Evolutionary conservation across 352 stramenopile species (phyloP).

Genomic region (Phytophthora hybrid): DNA sequence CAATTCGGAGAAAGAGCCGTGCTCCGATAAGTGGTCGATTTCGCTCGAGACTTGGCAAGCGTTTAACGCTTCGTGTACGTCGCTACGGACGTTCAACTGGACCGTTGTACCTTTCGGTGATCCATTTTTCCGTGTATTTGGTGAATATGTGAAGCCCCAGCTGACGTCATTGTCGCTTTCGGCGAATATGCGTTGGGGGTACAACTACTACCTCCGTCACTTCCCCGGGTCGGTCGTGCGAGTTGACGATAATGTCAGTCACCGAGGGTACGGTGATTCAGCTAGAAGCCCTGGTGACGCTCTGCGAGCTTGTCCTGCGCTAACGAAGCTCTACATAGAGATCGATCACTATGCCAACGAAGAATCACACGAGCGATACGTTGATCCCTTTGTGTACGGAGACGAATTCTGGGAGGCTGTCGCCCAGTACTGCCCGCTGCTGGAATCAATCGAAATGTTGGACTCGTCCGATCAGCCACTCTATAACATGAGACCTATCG

Average conservation of each 20-base stretch:
- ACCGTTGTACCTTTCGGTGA: slow-evolving; percentile 11
- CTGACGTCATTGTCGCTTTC: slow-evolving; percentile 12
- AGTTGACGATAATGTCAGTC: neutral
- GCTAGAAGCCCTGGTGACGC: neutral
- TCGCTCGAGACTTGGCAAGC: slow-evolving; percentile 6
- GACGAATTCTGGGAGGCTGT: slow-evolving; percentile 12
- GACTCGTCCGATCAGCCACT: neutral
- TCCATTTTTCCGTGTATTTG: slow-evolving; percentile 16
- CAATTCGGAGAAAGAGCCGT: neutral
- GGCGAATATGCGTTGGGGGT: neutral
- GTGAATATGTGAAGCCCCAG: slow-evolving; percentile 8
- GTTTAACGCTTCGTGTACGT: slow-evolving; percentile 5
- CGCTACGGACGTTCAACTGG: slow-evolving; percentile 4
- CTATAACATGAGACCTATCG: neutral
- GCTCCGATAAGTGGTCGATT: neutral
- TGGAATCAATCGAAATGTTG: slow-evolving; percentile 7
- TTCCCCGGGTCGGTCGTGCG: neutral
- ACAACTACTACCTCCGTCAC: neutral
- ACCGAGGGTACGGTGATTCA: neutral
- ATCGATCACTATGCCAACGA: neutral
- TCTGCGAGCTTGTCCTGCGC: slow-evolving; percentile 1
- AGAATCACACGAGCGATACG: neutral
- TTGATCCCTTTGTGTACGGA: slow-evolving; percentile 5
- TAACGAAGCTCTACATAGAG: slow-evolving; percentile 4
- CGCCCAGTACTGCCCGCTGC: neutral